Evolutionary conservation across 2,329 filamentous ascomycete species (phyloP), one percentile per base, ranked within the genome.

Genomic region (Fusarium cyanostomum): DNA sequence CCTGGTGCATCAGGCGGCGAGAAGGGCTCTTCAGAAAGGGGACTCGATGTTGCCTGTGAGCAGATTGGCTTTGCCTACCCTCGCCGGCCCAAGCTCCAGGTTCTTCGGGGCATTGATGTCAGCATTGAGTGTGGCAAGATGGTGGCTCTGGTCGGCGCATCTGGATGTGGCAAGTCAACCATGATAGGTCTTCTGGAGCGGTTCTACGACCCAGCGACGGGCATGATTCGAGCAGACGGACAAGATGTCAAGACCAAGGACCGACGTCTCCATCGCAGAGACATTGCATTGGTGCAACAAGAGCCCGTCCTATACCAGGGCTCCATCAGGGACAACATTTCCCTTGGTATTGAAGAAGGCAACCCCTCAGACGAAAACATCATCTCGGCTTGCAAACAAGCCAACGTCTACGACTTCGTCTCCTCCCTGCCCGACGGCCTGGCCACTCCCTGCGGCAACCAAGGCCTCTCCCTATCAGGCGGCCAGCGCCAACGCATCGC

Each of bases 401-500:
- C 85, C 13, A 86, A 86, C 70, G 81, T 83, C 3, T 81, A 82
- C 66, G 81, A 84, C 12, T 88, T 88, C 55, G 79, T 88, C 27
- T 72, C 77, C 1, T 82, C 81, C 1, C 77, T 88, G 0, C 84
- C 86, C 3, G 77, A 89, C 54, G 86, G 86, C 1, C 87, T 91
- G 52, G 77, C 81, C 2, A 90, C 89, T 0, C 77, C 81, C 1
- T 89, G 90, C 18, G 89, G 90, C 2, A 84, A 89, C 65, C 84
- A 85, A 44, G 89, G 89, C 0, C 84, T 89, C 15, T 87, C 89
- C 56, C 78, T 93, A 2, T 91, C 88, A 1, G 90, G 90, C 21
- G 90, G 90, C 1, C 89, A 93, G 72, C 80, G 89, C 8, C 90
- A 92, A 72, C 85, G 89, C 18, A 84, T 92, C 30, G 89, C 89